phyloP scores from a whole-genome alignment of 2,329 filamentous ascomycete genomes.

The Colletotrichum sidae region DNA sequence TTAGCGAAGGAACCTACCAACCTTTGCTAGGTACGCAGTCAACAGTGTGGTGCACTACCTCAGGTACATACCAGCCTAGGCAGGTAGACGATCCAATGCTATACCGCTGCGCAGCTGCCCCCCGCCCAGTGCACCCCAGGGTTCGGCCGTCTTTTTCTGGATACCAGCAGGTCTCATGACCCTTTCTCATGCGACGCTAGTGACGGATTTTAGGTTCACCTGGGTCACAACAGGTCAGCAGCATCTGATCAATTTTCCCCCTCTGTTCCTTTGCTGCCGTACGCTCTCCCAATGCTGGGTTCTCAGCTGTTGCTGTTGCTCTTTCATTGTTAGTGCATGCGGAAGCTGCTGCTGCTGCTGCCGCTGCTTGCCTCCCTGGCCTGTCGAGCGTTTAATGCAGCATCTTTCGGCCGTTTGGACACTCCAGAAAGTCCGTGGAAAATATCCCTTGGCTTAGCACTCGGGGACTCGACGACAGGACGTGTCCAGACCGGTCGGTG shows the following conservation, averaged over 20 bases:
- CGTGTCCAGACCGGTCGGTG: slow-evolving; percentile 25
- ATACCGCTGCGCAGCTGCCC: slow-evolving; percentile 11
- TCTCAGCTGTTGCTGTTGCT: no score
- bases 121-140: slow-evolving; percentile 26
- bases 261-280: neutral
- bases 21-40: no score
- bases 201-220: slow-evolving; percentile 38
- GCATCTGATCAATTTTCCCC: slow-evolving; percentile 35
- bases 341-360: neutral
- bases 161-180: slow-evolving; percentile 40
- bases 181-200: slow-evolving; percentile 37
- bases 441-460: neutral
- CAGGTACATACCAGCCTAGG: no score
- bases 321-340: no score
- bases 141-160: slow-evolving; percentile 36
- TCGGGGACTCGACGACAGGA: neutral
- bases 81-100: no score
- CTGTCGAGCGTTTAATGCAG: neutral
- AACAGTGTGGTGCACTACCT: no score
- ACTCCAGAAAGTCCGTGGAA: slow-evolving; percentile 3
- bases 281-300: neutral
- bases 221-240: slow-evolving; percentile 38
- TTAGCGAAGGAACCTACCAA: slow-evolving; percentile 27
- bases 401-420: slow-evolving; percentile 1
- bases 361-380: neutral